phyloP scores from a whole-genome alignment of 441 rosid species.

The Arabidopsis lyrata region DNA sequence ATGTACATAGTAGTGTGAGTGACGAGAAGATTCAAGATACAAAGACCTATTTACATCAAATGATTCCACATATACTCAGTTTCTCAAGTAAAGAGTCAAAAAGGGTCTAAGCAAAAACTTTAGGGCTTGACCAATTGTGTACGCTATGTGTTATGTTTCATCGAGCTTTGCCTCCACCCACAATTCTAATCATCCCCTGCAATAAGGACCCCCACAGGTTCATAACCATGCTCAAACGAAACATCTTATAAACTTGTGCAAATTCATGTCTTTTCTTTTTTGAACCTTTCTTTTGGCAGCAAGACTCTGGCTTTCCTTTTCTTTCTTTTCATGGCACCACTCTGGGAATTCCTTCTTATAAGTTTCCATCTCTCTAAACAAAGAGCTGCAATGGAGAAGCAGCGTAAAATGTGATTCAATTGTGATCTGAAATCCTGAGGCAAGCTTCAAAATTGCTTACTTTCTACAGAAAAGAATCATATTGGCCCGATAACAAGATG shows the following conservation, averaged over 20 bases:
- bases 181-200: constrained; percentile 18
- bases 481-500: constrained; percentile 69
- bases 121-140: background rate
- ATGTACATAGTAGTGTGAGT: background rate
- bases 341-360: constrained; percentile 61
- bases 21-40: background rate
- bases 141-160: background rate
- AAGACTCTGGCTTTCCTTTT: constrained; percentile 51
- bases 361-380: constrained; percentile 65
- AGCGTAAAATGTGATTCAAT: constrained; percentile 52
- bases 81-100: background rate
- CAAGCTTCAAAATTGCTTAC: constrained; percentile 48
- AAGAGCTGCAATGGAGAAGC: constrained; percentile 73
- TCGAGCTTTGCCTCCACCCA: background rate
- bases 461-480: constrained; percentile 86
- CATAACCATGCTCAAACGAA: background rate
- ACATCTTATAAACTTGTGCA: constrained; percentile 5
- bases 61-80: background rate
- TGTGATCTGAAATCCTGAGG: constrained; percentile 48
- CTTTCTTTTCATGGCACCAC: constrained; percentile 66
- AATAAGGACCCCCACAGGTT: background rate
- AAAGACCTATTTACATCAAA: background rate
- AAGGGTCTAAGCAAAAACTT: background rate
- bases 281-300: constrained; percentile 59
- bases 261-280: background rate